These are phyloP conservation scores for Pichia paraexigua DNA, from an alignment of 805 yeast genomes.

Conservation along the genomic window DNA sequence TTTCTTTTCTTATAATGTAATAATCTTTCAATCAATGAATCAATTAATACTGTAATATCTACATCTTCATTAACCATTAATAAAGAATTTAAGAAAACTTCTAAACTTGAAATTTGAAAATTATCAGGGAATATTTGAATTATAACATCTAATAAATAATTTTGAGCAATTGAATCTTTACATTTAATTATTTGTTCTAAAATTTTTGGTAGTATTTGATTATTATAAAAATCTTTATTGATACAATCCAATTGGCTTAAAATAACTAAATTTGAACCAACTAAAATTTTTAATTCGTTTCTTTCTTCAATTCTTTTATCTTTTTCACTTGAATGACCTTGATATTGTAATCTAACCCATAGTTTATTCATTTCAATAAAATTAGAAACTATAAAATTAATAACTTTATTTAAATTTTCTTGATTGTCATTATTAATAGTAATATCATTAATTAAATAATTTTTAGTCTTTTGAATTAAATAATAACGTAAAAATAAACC, in stretches of 20 bases:
- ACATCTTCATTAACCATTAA: conserved; percentile 62
- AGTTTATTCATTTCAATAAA: conserved; percentile 96
- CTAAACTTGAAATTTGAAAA: conserved; percentile 72
- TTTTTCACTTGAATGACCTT: conserved; percentile 83
- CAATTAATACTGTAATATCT: conserved; percentile 55
- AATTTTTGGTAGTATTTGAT: conserved; percentile 63
- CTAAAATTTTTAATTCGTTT: conserved; percentile 80
- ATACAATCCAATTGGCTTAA: conserved; percentile 78
- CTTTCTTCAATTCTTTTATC: conserved; percentile 70
- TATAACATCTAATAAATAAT: conserved; percentile 81
- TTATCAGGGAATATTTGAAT: conserved; percentile 94
- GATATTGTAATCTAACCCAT: conserved; percentile 95
- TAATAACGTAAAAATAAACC: conserved; percentile 89
- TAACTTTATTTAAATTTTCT: conserved; percentile 52
- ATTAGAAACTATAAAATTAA: conserved; percentile 73
- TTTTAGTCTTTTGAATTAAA: conserved; percentile 74
- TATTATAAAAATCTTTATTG: conserved; percentile 41
- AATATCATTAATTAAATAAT: conserved; percentile 40
- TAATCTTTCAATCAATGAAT: conserved; percentile 66
- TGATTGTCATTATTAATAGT: conserved; percentile 6
- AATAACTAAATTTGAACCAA: conserved; percentile 87
- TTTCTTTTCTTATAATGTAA: conserved; percentile 44
- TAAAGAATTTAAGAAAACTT: conserved; percentile 56
- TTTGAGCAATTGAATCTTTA: conserved; percentile 86
- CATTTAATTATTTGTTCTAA: conserved; percentile 91